Base-by-base conservation (phyloP, 2,329 filamentous ascomycete species). In the Knoxdaviesia capensis region DNA sequence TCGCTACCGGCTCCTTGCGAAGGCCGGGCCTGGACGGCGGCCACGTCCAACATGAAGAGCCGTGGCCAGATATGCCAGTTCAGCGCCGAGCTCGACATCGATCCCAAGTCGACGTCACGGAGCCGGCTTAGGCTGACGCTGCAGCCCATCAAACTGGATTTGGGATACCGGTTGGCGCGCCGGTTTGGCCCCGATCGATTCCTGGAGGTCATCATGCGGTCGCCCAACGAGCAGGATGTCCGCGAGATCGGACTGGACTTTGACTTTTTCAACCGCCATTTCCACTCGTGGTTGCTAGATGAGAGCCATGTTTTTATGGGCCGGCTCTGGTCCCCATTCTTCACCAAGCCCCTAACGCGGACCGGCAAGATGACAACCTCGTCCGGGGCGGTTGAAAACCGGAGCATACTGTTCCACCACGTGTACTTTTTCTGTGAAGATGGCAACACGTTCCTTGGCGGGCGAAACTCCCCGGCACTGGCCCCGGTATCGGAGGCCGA, bases 161-260 rank as follows among this genome's bases (percentile, higher is more conserved):
- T 59, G 3, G 58, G 65, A 0, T 63, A 73, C 51, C 66, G 74
- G 2, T 52, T 77, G 0, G 56, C 58, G 20, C 64, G 74, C 8
- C 65, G 64, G 5, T 75, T 74, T 47, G 72, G 74, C 0, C 54
- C 64, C 0, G 72, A 78, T 47, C 62, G 74, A 0, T 76, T 76
- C 38, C 46, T 78, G 1, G 69, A 77, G 42, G 44, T 78, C 1
- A 51, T 63, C 5, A 57, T 76, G 5, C 71, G 73, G 0, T 59
- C 60, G 0, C 57, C 63, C 0, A 54, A 50, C 1, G 53, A 52
- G 1, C 54, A 49, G 3, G 48, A 54, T 0, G 44, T 60, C 3
- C 56, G 53, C 10, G 49, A 61, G 29, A 36, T 35, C 20, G 11
- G 6, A 29, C 43, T 37, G 7, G 36, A 41, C 5, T 36, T 34